Conservation (phyloP, 1,284 basidiomycete species). For the Vanrija pseudolonga region DNA sequence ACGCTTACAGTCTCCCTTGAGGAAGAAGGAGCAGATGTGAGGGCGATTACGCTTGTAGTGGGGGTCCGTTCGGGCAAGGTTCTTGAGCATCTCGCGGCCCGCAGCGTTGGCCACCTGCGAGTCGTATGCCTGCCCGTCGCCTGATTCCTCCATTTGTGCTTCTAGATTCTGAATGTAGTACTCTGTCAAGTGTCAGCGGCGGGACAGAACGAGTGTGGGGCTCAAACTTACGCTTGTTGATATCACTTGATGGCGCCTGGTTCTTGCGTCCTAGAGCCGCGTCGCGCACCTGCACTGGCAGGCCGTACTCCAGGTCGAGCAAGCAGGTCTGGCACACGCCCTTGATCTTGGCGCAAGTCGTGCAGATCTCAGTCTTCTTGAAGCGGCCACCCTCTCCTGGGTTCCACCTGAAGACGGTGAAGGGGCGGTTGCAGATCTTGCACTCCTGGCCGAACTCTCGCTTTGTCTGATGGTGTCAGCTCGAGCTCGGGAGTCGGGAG, state of each 20-base stretch:
- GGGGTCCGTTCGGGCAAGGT: constrained; percentile 86
- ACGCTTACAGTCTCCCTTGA: constrained; percentile 89
- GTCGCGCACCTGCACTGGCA: constrained; percentile 96
- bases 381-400: constrained; percentile 85
- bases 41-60: constrained; percentile 96
- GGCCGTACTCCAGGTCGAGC: constrained; percentile 89
- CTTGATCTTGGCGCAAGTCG: constrained; percentile 97
- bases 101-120: constrained; percentile 66
- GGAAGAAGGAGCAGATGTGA: constrained; percentile 92
- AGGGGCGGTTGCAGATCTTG: constrained; percentile 81
- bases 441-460: constrained; percentile 94
- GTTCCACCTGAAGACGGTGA: constrained; percentile 98
- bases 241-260: constrained; percentile 88
- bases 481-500: not conserved
- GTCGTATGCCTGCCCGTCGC: constrained; percentile 54
- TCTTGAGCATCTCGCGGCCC: constrained; percentile 93
- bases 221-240: constrained; percentile 67
- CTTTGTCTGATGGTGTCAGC: constrained; percentile 63
- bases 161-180: constrained; percentile 98
- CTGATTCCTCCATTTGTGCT: constrained; percentile 56
- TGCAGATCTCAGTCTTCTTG: constrained; percentile 98
- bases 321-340: constrained; percentile 99
- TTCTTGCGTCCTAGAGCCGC: constrained; percentile 83
- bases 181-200: constrained; percentile 53
- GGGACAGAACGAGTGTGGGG: not conserved